A percentile compares a stretch with the other conserved stretches of the same genome.
These are phyloP conservation scores for Spongiforma sp. DNA, from an alignment of 1,284 basidiomycete species.

Conservation along the genomic window DNA sequence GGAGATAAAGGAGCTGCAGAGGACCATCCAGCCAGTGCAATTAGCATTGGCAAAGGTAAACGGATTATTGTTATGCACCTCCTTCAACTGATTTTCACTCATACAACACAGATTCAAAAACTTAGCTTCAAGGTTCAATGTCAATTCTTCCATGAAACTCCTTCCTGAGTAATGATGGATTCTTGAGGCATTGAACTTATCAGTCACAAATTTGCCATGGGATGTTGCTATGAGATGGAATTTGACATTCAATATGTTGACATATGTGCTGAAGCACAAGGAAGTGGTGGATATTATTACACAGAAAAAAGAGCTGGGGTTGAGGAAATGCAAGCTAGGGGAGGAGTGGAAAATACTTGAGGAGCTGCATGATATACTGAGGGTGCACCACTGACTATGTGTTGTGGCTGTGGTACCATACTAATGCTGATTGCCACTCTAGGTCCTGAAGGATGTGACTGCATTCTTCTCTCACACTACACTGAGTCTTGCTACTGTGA, in stretches of 20 bases:
- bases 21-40: neutral
- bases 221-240: neutral
- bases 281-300: too few species aligned
- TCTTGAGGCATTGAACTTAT: neutral
- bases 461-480: too few species aligned
- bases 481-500: too few species aligned
- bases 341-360: too few species aligned
- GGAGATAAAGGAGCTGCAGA: neutral
- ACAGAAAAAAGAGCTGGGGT: too few species aligned
- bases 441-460: too few species aligned
- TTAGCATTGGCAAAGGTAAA: neutral
- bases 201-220: neutral
- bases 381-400: too few species aligned
- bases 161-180: neutral
- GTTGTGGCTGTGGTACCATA: too few species aligned
- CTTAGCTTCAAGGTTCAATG: neutral
- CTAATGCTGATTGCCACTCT: too few species aligned
- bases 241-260: neutral
- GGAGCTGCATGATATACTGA: too few species aligned
- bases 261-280: too few species aligned
- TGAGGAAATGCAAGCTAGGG: too few species aligned
- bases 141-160: neutral
- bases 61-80: neutral
- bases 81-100: neutral
- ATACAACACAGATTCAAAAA: neutral